These are phyloP conservation scores for Fusarium veterinarium DNA, from an alignment of 2,329 filamentous ascomycete genomes.

Conservation along the genomic window DNA sequence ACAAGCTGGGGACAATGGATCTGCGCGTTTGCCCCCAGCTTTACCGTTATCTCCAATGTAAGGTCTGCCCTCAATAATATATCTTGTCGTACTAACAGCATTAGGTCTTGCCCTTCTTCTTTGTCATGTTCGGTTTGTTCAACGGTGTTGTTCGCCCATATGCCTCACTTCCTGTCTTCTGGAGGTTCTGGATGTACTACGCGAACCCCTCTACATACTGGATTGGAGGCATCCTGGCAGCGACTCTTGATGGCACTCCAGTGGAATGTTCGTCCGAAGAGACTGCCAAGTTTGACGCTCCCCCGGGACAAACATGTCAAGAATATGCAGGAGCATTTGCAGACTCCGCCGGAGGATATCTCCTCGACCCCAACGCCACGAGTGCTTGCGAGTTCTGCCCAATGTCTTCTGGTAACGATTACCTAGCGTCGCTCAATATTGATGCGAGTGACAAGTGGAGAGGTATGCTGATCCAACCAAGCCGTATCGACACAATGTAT, in stretches of 20 bases:
- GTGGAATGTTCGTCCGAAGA: constrained; percentile 57
- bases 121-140: constrained; percentile 80
- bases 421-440: constrained; percentile 68
- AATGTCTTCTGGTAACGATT: constrained; percentile 68
- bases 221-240: constrained; percentile 37
- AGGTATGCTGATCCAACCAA: constrained; percentile 10
- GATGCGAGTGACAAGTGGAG: constrained; percentile 71
- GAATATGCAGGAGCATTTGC: constrained; percentile 71
- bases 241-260: constrained; percentile 28
- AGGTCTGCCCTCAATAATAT: constrained; percentile 32
- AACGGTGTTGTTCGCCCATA: constrained; percentile 82
- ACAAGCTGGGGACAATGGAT: constrained; percentile 86
- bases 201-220: constrained; percentile 39
- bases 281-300: constrained; percentile 65
- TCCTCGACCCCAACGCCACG: constrained; percentile 70
- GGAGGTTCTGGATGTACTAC: constrained; percentile 50
- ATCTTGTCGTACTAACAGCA: constrained; percentile 41
- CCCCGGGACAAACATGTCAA: constrained; percentile 71
- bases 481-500: background rate
- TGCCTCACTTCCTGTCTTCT: constrained; percentile 72
- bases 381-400: constrained; percentile 76
- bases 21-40: constrained; percentile 81
- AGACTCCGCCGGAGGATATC: constrained; percentile 64
- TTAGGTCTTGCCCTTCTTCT: constrained; percentile 79
- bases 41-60: constrained; percentile 80